Conservation (phyloP, 1,139 yeast genomes). For the Pichia sp. region DNA sequence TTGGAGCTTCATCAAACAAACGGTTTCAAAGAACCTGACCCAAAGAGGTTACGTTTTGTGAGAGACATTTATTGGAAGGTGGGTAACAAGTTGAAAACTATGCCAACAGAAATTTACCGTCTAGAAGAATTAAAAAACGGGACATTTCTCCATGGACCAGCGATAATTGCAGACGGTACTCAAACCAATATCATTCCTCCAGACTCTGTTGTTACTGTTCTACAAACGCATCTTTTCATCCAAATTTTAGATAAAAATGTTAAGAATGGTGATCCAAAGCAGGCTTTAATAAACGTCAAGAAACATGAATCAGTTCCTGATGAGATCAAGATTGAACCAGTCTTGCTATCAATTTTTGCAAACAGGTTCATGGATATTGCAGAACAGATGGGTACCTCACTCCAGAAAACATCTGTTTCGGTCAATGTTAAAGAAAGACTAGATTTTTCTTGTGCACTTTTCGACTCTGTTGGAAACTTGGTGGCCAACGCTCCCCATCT, state of each 20-base stretch:
- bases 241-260: constrained; percentile 11
- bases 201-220: constrained; percentile 56
- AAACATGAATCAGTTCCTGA: neutral
- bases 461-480: constrained; percentile 52
- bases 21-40: constrained; percentile 18
- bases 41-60: constrained; percentile 21
- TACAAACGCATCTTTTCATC: constrained; percentile 46
- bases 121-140: constrained; percentile 46
- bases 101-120: constrained; percentile 28
- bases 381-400: constrained; percentile 61
- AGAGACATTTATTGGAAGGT: constrained; percentile 27
- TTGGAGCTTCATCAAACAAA: constrained; percentile 16
- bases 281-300: neutral
- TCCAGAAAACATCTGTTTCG: constrained; percentile 58
- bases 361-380: constrained; percentile 64
- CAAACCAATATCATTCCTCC: constrained; percentile 85
- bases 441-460: constrained; percentile 60
- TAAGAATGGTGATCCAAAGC: neutral
- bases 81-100: constrained; percentile 10
- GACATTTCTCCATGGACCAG: constrained; percentile 63
- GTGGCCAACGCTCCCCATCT: constrained; percentile 66
- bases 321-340: constrained; percentile 42
- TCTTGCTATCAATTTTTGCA: constrained; percentile 55
- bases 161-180: constrained; percentile 78
- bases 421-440: constrained; percentile 59